These are phyloP conservation scores for Cladophialophora chaetospira DNA, from an alignment of 2,329 filamentous ascomycete species.

Conservation along the genomic window DNA sequence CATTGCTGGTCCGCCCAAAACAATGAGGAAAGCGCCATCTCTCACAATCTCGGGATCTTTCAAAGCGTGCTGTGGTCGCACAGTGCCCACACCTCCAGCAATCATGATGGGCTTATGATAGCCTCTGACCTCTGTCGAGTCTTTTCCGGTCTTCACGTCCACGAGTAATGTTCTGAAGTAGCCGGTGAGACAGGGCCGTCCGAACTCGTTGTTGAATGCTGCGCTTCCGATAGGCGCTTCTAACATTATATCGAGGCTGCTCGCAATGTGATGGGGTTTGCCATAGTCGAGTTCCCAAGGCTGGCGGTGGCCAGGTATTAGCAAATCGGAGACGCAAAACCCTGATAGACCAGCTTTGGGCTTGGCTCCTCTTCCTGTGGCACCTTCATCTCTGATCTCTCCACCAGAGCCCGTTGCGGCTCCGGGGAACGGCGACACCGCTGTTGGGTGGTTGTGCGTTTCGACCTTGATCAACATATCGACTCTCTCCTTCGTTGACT, in stretches of 20 bases:
- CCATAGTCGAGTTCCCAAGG: slow-evolving; percentile 88
- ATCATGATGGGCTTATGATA: slow-evolving; percentile 99
- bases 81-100: slow-evolving; percentile 90
- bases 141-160: slow-evolving; percentile 62
- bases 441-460: slow-evolving; percentile 96
- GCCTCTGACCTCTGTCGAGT: slow-evolving; percentile 72
- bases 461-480: slow-evolving; percentile 94
- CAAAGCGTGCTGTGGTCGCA: slow-evolving; percentile 84
- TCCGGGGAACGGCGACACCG: slow-evolving; percentile 89
- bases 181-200: slow-evolving; percentile 81
- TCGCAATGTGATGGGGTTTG: slow-evolving; percentile 87
- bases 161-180: slow-evolving; percentile 90
- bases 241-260: slow-evolving; percentile 94
- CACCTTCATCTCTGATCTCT: slow-evolving; percentile 92
- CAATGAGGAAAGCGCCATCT: slow-evolving; percentile 85
- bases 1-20: slow-evolving; percentile 95
- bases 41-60: slow-evolving; percentile 79
- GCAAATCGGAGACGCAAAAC: slow-evolving; percentile 92
- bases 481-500: slow-evolving; percentile 78
- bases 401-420: slow-evolving; percentile 94
- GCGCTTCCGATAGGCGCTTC: slow-evolving; percentile 95
- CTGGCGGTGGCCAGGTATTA: slow-evolving; percentile 78
- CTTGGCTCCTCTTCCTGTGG: slow-evolving; percentile 86
- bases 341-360: slow-evolving; percentile 91
- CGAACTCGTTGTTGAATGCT: slow-evolving; percentile 97